Conservation (phyloP, 148 eudicot genomes). For the Hydrangea macrophylla region DNA sequence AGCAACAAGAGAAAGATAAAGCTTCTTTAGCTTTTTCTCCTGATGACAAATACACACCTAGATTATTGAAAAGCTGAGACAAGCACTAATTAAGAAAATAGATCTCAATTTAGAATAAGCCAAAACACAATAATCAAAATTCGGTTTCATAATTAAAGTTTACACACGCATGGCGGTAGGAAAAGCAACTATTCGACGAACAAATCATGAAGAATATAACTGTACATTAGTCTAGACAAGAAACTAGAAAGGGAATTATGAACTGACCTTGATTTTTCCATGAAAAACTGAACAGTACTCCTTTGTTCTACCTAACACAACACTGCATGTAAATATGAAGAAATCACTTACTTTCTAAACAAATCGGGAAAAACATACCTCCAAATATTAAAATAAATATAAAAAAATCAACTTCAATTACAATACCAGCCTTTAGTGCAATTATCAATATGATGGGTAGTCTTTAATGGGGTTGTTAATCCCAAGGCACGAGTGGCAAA, state of each 20-base stretch:
- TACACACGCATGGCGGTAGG: background rate
- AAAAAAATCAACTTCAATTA: slow-evolving; percentile 8
- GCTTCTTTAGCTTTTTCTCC: slow-evolving; percentile 89
- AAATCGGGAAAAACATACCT: slow-evolving; percentile 2
- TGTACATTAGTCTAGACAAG: background rate
- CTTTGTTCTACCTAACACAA: slow-evolving; percentile 82
- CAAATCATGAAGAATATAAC: slow-evolving; percentile 1
- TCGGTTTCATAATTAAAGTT: background rate
- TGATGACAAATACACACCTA: slow-evolving; percentile 24
- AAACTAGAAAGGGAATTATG: slow-evolving; percentile 3
- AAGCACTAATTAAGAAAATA: background rate
- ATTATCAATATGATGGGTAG: slow-evolving; percentile 99
- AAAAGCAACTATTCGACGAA: background rate
- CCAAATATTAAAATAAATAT: background rate
- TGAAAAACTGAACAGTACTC: slow-evolving; percentile 88
- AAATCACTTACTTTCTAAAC: background rate
- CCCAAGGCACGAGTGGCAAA: slow-evolving; percentile 93
- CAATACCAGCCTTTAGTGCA: slow-evolving; percentile 95
- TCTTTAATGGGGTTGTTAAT: slow-evolving; percentile 55
- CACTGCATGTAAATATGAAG: slow-evolving; percentile 46
- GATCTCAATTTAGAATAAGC: background rate
- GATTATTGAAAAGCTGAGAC: slow-evolving; percentile 2
- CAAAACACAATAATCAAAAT: background rate
- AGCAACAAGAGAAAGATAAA: slow-evolving; percentile 89
- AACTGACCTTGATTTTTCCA: slow-evolving; percentile 80